Base-by-base conservation (phyloP, 169 alveolate species). In the Eimeria necatrix region DNA sequence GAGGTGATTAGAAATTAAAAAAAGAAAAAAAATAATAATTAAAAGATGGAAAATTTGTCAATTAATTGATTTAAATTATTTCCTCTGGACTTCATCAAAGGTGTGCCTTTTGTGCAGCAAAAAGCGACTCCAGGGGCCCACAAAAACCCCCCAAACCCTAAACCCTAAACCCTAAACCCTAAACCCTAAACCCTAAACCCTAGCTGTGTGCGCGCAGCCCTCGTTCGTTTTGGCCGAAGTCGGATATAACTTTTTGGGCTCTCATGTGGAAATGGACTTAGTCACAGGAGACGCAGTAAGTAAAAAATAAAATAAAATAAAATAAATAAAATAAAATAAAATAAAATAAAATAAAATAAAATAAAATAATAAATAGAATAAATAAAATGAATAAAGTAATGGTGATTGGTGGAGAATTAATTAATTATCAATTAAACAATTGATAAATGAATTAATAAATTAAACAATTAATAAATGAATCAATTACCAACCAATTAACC, bases 261-360 rank as follows among this genome's bases (percentile, higher is more conserved):
- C 95, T 14, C 95, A 93, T 64, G 68, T 93, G n/a, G 95, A 93
- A 53, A 53, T 93, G 87, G 95, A 93, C 53, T 24, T 93, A 49
- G 61, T 93, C 7, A 80, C 89, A 3, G 70, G 71, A 20, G 18
- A 80, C 49, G 9, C 70, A 10, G 89, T 80, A 46, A 5, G 89
- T 49, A 26, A 10, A 8, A 22, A 22, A 22, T 9, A 14, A 5
- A 5, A n/a, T 9, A 22, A 22, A 18, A 61, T 7, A 18, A 61
- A 61, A 61, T 4, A 61, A 18, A 61, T 56, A 56, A 14, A 56
- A 56, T 56, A 56, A 9, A 56, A 18, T 18, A 61, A 7, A 61
- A 68, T 68, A n/a, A n/a, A 68, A 4, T 68, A 22, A 22, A 12
- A 68, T n/a, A 68, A 68, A 22, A 14, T n/a, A 22, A 22, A 14